Percentiles rank a stretch among this genome's conserved stretches.
phyloP scores from a whole-genome alignment of 129 eudicot species.

The Logfia minima region DNA sequence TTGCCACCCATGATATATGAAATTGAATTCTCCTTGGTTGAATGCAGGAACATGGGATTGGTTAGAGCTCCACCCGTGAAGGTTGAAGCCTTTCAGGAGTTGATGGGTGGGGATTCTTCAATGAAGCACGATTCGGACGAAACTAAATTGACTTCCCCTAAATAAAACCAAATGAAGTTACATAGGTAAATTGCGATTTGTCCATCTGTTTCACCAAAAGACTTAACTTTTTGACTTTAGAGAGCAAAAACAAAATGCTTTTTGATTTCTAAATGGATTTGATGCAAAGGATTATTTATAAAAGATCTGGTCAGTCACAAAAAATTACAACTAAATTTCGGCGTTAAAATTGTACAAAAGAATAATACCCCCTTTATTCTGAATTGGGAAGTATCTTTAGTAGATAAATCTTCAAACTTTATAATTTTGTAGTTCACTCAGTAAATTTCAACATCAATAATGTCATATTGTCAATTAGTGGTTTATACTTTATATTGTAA shows the following conservation, averaged over 20 bases:
- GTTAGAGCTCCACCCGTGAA: slow-evolving; percentile 95
- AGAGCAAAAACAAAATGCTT: slow-evolving; percentile 3
- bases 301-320: neutral
- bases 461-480: neutral
- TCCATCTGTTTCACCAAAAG: slow-evolving; percentile 13
- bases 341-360: slow-evolving; percentile 14
- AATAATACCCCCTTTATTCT: neutral
- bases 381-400: neutral
- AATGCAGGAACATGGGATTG: slow-evolving; percentile 79
- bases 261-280: slow-evolving; percentile 8
- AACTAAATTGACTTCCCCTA: slow-evolving; percentile 74
- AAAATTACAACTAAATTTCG: neutral
- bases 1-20: neutral
- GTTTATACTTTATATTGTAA: neutral
- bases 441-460: slow-evolving; percentile 2
- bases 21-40: slow-evolving; percentile 12
- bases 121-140: slow-evolving; percentile 85
- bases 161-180: slow-evolving; percentile 28
- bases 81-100: slow-evolving; percentile 93
- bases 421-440: neutral
- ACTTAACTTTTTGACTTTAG: slow-evolving; percentile 12
- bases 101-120: slow-evolving; percentile 97
- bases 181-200: slow-evolving; percentile 9
- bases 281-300: neutral
- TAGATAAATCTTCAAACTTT: neutral